phyloP scores from a whole-genome alignment of 2,329 filamentous ascomycete genomes.

The Sporothrix luriei region DNA sequence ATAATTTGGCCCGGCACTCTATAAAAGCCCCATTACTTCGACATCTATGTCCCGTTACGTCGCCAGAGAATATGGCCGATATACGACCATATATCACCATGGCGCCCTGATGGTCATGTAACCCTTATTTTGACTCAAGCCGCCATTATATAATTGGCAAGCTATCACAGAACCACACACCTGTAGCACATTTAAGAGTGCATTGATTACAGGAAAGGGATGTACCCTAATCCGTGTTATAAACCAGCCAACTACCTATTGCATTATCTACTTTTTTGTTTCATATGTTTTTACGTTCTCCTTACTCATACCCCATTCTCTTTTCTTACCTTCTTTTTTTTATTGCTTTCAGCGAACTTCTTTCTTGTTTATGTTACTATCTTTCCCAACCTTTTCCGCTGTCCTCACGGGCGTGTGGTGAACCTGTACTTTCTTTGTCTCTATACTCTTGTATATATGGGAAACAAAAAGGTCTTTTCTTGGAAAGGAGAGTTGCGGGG shows the following conservation, averaged over 20 bases:
- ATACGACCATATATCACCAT: too few relatives aligned
- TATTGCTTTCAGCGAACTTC: slow-evolving; percentile 16
- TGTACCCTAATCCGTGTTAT: not conserved
- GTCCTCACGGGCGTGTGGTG: not conserved
- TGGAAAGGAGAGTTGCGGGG: not conserved
- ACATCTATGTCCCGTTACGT: too few relatives aligned
- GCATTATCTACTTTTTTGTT: slow-evolving; percentile 8
- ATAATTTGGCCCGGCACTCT: not conserved
- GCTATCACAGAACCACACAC: not conserved
- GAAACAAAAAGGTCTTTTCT: not conserved
- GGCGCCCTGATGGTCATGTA: not conserved
- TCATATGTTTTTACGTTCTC: not conserved
- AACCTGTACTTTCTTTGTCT: slow-evolving; percentile 4
- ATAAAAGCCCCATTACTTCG: too few relatives aligned
- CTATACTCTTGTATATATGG: slow-evolving; percentile 24
- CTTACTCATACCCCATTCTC: slow-evolving; percentile 27
- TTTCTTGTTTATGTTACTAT: not conserved
- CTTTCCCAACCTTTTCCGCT: not conserved
- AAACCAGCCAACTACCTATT: not conserved
- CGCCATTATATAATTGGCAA: not conserved
- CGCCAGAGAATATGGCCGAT: too few relatives aligned
- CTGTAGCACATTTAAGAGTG: not conserved
- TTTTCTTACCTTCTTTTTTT: slow-evolving; percentile 4
- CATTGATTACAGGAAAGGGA: not conserved
- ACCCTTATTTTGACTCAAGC: not conserved